Evolutionary conservation across 805 yeast species (phyloP).

Genomic region (Suhomyces sp.): DNA sequence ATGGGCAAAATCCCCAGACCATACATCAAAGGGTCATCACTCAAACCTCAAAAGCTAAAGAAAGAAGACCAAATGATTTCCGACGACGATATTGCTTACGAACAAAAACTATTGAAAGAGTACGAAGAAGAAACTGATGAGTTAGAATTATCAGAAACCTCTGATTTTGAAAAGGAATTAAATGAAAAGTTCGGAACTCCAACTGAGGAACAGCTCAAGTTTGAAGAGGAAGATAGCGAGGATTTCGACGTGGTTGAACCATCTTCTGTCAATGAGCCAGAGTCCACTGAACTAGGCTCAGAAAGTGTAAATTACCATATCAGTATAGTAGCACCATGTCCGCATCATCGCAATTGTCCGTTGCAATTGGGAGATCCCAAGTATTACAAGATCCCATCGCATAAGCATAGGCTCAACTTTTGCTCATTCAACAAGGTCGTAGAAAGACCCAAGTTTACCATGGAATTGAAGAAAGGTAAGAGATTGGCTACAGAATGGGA

Average conservation of each 20-base stretch:
- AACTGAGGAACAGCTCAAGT: constrained; percentile 42
- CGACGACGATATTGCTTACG: constrained; percentile 33
- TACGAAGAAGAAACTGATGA: constrained; percentile 11
- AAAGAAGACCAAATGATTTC: constrained; percentile 35
- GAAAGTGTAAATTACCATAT: constrained; percentile 49
- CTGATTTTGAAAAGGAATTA: constrained; percentile 29
- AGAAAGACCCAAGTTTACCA: constrained; percentile 71
- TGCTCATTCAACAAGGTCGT: constrained; percentile 73
- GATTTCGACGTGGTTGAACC: constrained; percentile 27
- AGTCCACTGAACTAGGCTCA: constrained; percentile 8
- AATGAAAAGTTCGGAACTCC: constrained; percentile 42
- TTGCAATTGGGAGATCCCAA: constrained; percentile 75
- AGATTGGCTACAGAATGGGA: constrained; percentile 73
- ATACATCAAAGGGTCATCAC: constrained; percentile 50
- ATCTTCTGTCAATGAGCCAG: constrained; percentile 5
- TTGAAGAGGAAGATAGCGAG: constrained; percentile 43
- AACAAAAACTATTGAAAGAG: constrained; percentile 27
- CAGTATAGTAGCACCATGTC: constrained; percentile 80
- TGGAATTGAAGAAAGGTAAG: constrained; percentile 83
- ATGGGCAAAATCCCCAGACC: constrained; percentile 68
- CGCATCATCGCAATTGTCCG: constrained; percentile 86
- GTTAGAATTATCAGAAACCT: constrained; percentile 4
- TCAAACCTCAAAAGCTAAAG: constrained; percentile 38
- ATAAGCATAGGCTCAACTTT: constrained; percentile 61
- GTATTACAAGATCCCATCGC: constrained; percentile 54